These are phyloP conservation scores for Lentinula novae-zelandiae DNA, from an alignment of 1,284 basidiomycete species.

Conservation along the genomic window DNA sequence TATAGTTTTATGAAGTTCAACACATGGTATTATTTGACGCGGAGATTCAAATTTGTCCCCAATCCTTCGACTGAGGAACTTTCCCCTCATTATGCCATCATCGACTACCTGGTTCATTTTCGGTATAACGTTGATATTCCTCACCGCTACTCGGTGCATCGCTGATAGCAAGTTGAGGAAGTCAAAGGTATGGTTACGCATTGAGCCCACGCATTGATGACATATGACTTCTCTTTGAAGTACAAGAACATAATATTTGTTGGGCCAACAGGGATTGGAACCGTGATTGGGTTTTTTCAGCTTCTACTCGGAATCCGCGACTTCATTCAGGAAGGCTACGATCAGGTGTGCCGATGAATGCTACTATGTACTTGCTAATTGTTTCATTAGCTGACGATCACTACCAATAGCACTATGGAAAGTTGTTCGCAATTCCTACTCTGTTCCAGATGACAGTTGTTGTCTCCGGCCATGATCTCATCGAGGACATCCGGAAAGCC, in stretches of 20 bases:
- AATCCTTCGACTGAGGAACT: background rate
- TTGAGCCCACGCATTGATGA: background rate
- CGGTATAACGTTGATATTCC: background rate
- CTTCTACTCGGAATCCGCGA: conserved; percentile 17
- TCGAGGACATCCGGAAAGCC: conserved; percentile 32
- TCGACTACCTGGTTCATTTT: background rate
- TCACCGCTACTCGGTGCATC: background rate
- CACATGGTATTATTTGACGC: no score
- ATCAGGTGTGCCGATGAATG: conserved; percentile 19
- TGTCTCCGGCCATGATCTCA: conserved; percentile 24
- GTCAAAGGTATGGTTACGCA: background rate
- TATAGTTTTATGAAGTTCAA: no score
- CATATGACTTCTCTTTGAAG: background rate
- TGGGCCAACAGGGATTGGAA: conserved; percentile 19
- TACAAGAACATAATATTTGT: conserved; percentile 9
- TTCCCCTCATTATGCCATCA: background rate
- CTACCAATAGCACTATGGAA: conserved; percentile 22
- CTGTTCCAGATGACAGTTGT: conserved; percentile 30
- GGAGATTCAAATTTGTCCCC: background rate
- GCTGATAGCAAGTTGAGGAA: background rate
- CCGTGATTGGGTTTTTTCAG: conserved; percentile 19
- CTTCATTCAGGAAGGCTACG: conserved; percentile 26
- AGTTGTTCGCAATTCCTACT: conserved; percentile 31
- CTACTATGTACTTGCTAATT: background rate
- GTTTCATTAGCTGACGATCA: background rate